Base-by-base conservation (phyloP, 169 alveolate species). In the Cytauxzoon felis region DNA sequence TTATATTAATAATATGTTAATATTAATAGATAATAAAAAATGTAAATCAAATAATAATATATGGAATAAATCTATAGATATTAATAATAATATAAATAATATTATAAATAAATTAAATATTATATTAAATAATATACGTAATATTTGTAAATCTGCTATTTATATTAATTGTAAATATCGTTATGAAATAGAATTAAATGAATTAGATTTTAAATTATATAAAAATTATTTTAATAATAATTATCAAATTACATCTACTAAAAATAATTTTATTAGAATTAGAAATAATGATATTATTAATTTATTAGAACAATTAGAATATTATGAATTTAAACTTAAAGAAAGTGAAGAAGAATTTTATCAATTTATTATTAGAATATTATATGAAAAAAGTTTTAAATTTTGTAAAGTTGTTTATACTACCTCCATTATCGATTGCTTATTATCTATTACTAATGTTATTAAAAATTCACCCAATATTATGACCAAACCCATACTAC, bases 341-440 rank as follows among this genome's bases (percentile, higher is more conserved):
- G 93, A 60, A 90, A 88, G 66, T 88, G 93, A 63, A 41, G 50
- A 51, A 24, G 26, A n/a, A 30, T 73, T 63, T 29, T 73, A 58
- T 59, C 82, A 73, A 57, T 21, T 32, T 19, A 40, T 38, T 7
- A 72, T 63, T 29, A 62, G 43, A 56, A 42, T 21, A 40, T 34
- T 73, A 26, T 79, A 73, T 65, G 36, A 47, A 27, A 23, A 30
- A 27, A 58, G 84, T 42, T 51, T 13, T 38, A 41, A 49, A 21
- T 73, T 93, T 87, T 66, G 79, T 63, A 73, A 62, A 33, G 80
- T 87, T 24, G 76, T 93, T 34, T 64, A 78, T 21, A 64, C 87
- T 42, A 78, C 93, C 13, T 85, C 98, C 27, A 98, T 94, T 82
- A 67, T 95, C 26, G 99, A 96, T 78, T 93, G 97, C 40, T 60